These are phyloP conservation scores for Xylariaceae sp. DNA, from an alignment of 2,329 filamentous ascomycete genomes.

Conservation along the genomic window DNA sequence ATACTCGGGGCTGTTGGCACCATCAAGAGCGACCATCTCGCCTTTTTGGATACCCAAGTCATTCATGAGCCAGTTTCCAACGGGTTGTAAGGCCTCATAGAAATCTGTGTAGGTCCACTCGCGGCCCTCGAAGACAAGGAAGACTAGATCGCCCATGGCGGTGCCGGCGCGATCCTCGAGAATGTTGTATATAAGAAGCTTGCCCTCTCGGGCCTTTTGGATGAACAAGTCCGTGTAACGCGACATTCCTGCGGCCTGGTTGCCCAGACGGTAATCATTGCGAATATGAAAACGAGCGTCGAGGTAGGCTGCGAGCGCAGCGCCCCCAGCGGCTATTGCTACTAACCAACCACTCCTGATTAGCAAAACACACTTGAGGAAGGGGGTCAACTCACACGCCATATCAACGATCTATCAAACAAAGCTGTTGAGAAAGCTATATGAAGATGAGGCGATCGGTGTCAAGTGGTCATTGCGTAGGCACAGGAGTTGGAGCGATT, in stretches of 20 bases:
- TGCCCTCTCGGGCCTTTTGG: constrained; percentile 33
- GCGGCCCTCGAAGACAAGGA: constrained; percentile 60
- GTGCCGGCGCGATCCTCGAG: constrained; percentile 32
- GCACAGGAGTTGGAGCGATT: background rate
- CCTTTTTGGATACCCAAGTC: constrained; percentile 58
- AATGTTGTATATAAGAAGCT: constrained; percentile 27
- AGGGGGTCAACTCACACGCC: constrained; percentile 14
- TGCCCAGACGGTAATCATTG: constrained; percentile 58
- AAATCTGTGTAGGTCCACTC: constrained; percentile 62
- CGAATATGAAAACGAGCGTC: constrained; percentile 68
- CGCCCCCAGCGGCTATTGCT: constrained; percentile 28
- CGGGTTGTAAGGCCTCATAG: constrained; percentile 56
- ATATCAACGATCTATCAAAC: constrained; percentile 4
- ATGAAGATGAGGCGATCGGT: background rate
- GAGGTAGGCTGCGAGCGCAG: constrained; percentile 54
- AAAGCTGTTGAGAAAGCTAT: background rate
- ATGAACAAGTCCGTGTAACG: constrained; percentile 47
- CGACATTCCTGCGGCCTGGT: constrained; percentile 40
- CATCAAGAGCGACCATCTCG: constrained; percentile 66
- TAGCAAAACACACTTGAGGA: background rate
- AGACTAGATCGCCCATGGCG: constrained; percentile 24
- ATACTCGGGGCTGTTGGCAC: constrained; percentile 69
- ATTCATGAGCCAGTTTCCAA: constrained; percentile 63
- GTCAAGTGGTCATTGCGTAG: background rate
- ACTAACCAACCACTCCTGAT: constrained; percentile 10